Evolutionary conservation across 352 stramenopile species (phyloP), one percentile per base, ranked within the genome.

Genomic region (Phytophthora cajani): DNA sequence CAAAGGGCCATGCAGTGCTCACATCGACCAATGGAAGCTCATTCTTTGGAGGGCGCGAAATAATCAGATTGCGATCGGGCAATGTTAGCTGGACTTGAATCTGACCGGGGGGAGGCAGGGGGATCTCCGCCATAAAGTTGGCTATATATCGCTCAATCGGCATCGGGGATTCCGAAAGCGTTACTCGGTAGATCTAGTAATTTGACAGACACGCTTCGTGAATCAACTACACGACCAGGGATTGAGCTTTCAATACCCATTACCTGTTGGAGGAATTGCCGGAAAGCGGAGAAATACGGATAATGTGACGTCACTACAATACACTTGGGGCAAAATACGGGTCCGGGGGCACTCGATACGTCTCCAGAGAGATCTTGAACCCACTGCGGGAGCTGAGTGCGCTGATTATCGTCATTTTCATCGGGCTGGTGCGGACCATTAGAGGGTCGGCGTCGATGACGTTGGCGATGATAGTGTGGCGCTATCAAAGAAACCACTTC

Each of bases 41-140:
- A 72, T 98, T 99, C 38, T 79, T 84, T 16, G 95, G 90, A 36
- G 97, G 95, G 9, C 94, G 75, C 40, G 81, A 93, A 53, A 98
- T 89, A 32, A 88, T 81, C 27, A 98, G 53, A 50, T 90, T 95
- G n/a, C 87, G 75, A 73, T 98, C 88, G 57, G 94, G 78, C 10
- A 97, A 72, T 4, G 89, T 86, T 59, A 97, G 89, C 63, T 97
- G 84, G 1, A 99, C 94, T 82, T 97, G 84, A 32, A 98, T 93
- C 65, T 95, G 85, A 5, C 88, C 86, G 6, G 85, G 96, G 5
- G 97, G 97, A 7, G 97, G 97, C 33, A 99, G 79, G 12, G 97
- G 97, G 30, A 99, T 95, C 81, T 99, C 97, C 44, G 80, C 83
- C 55, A 98, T 93, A 74, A 99, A 98, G 69, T 99, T 99, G 14